These are phyloP conservation scores for Penicillium sp. DNA, from an alignment of 2,329 filamentous ascomycete genomes.

Conservation along the genomic window DNA sequence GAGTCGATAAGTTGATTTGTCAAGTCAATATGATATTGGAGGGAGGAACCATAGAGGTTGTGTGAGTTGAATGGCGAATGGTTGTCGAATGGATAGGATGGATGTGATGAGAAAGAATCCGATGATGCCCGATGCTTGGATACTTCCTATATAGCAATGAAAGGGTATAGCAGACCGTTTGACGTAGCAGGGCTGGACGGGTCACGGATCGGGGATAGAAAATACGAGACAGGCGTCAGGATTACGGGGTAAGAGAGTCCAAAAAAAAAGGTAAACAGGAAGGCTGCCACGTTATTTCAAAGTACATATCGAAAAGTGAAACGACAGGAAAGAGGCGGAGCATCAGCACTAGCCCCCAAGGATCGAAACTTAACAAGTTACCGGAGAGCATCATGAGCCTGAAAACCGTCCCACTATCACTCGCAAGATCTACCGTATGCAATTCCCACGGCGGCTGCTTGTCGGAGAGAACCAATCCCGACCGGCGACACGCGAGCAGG, in stretches of 20 bases:
- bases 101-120: not conserved
- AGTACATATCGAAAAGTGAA: not conserved
- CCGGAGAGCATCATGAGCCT: not conserved
- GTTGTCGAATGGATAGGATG: not conserved
- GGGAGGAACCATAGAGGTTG: not conserved
- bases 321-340: not conserved
- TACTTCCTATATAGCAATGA: not conserved
- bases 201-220: not conserved
- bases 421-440: not conserved
- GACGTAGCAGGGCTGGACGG: not conserved
- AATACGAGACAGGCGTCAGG: not conserved
- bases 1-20: not conserved
- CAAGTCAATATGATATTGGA: not conserved
- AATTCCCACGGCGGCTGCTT: not conserved
- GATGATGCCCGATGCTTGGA: not conserved
- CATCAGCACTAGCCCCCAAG: not conserved
- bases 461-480: slow-evolving; percentile 10
- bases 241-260: not conserved
- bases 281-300: not conserved
- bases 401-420: not conserved
- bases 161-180: not conserved
- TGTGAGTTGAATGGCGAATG: not conserved
- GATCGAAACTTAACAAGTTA: not conserved
- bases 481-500: not conserved
- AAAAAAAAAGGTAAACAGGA: not conserved